Evolutionary conservation across 139 green algal genomes (phyloP), one percentile per base, ranked within the genome.

Genomic region (Edaphochlamys debaryana): DNA sequence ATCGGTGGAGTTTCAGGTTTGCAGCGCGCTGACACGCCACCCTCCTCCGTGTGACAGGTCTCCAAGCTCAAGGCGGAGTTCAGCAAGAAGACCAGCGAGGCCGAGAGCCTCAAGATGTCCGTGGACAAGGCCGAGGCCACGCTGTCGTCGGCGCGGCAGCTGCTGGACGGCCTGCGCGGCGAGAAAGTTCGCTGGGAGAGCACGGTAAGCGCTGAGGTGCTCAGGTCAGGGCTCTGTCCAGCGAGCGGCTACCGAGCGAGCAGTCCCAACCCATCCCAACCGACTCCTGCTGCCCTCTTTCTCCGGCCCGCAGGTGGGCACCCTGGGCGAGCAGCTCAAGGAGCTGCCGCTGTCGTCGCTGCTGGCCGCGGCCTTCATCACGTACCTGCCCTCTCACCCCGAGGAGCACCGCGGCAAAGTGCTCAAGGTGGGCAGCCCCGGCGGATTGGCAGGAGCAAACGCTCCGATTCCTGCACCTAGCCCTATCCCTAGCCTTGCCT

Each of bases 151-250:
- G 95, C 95, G 13, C 45, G 89, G 69, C 89, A 87, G 41, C 88
- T 98, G 76, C 89, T 97, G 76, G 87, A 82, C 69, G 95, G 95
- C 75, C 88, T 98, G 38, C 80, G 79, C 7, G 93, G 91, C 1
- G 95, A 98, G 87, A 94, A 95, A 80, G 82, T 42, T 20, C 90
- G 94, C 67, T 97, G 94, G 94, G 77, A 92, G 64, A 56, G 19
- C 41, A 73, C 67, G 0, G 56, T n/a, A n/a, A 58, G 50, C 50
- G 50, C 50, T 58, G 50, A 58, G n/a, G n/a, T n/a, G n/a, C 50
- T 17, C 50, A 58, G 50, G 50, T 58, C 50, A 25, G 17, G 50
- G 50, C 50, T 58, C n/a, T n/a, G n/a, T n/a, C n/a, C n/a, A n/a
- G n/a, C n/a, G n/a, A n/a, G n/a, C n/a, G n/a, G n/a, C n/a, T n/a